Conservation (phyloP, 768 basidiomycete species). For the Serendipita sp. region DNA sequence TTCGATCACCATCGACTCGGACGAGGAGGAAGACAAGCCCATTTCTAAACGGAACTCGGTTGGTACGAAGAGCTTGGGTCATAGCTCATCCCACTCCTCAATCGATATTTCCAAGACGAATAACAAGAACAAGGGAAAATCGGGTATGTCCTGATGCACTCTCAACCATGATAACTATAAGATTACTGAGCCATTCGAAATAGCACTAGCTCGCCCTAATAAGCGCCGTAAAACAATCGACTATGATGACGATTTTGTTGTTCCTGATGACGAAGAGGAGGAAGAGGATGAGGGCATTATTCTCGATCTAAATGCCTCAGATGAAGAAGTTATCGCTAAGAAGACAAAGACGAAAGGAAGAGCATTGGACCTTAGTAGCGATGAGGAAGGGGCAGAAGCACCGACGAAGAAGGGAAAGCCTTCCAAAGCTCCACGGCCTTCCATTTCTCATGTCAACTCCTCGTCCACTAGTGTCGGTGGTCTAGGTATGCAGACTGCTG, state of each 20-base stretch:
- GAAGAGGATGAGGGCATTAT: slow-evolving; percentile 27
- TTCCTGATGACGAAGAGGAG: slow-evolving; percentile 45
- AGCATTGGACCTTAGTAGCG: slow-evolving; percentile 7
- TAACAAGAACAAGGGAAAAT: background rate
- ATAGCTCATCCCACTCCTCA: background rate
- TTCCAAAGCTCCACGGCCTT: slow-evolving; percentile 8
- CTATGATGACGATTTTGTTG: slow-evolving; percentile 62
- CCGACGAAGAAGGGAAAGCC: slow-evolving; percentile 7
- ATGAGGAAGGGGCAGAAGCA: slow-evolving; percentile 16
- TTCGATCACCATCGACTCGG: background rate
- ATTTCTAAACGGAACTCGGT: background rate
- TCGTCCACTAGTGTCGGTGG: slow-evolving; percentile 3
- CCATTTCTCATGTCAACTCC: background rate
- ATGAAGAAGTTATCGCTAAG: slow-evolving; percentile 6
- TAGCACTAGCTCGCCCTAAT: background rate
- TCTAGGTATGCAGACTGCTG: slow-evolving; percentile 51
- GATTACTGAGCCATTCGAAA: background rate
- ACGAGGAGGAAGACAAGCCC: background rate
- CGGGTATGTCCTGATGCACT: background rate
- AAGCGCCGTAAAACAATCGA: slow-evolving; percentile 21
- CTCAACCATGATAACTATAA: background rate
- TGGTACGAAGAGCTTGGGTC: background rate
- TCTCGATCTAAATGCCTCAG: slow-evolving; percentile 8
- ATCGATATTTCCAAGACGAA: background rate
- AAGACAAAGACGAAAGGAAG: background rate